These are phyloP conservation scores for Coix lacrymajobi DNA, from an alignment of 176 grass and related monocot genomes.

Conservation along the genomic window DNA sequence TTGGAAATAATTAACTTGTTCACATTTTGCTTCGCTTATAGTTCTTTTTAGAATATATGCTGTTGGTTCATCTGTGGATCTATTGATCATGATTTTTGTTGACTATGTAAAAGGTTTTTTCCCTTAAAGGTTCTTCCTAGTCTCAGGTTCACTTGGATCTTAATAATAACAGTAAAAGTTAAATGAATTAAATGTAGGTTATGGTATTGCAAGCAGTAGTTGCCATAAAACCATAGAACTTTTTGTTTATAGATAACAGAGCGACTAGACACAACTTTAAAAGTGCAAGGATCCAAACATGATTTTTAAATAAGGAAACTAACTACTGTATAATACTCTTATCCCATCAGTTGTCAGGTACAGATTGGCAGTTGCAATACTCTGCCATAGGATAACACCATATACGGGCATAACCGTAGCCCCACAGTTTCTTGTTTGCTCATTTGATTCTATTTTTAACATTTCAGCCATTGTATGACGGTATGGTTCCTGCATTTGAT, in stretches of 20 bases:
- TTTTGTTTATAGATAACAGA: neutral
- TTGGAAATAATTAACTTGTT: neutral
- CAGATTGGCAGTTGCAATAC: neutral
- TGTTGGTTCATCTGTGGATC: neutral
- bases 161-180: neutral
- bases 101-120: neutral
- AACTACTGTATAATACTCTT: neutral
- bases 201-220: neutral
- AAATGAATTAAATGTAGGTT: neutral
- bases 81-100: neutral
- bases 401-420: neutral
- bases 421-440: slow-evolving; percentile 5
- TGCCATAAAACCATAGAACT: neutral
- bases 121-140: neutral
- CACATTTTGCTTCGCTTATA: neutral
- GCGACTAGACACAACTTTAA: neutral
- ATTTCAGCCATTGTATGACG: slow-evolving; percentile 74
- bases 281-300: neutral
- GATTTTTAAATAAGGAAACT: neutral
- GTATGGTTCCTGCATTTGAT: slow-evolving; percentile 76
- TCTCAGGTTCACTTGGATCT: neutral
- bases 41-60: neutral
- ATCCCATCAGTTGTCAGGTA: neutral
- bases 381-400: neutral
- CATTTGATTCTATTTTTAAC: neutral